phyloP scores from a whole-genome alignment of 768 basidiomycete species.

The Lyophyllum decastes region DNA sequence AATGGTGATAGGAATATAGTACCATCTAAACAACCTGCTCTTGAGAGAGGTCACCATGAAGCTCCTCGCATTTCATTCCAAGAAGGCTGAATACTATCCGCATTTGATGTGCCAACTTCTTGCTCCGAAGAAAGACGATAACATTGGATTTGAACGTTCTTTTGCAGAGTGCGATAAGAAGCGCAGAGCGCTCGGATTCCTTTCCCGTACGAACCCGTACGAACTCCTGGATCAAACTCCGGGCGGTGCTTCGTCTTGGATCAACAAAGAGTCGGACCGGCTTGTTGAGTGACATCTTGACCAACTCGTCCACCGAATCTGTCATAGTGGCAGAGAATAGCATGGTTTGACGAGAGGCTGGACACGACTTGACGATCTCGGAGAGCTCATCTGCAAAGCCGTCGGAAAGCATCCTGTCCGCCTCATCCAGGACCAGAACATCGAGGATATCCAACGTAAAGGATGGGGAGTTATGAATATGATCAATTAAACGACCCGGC shows the following conservation, averaged over 20 bases:
- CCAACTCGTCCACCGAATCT: constrained; percentile 91
- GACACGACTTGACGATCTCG: constrained; percentile 93
- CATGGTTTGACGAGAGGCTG: constrained; percentile 91
- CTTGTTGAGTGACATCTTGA: constrained; percentile 89
- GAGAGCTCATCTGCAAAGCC: constrained; percentile 94
- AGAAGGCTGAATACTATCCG: constrained; percentile 88
- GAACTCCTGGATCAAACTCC: constrained; percentile 90
- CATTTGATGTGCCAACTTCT: constrained; percentile 97
- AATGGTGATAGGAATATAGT: not conserved
- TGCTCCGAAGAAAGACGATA: constrained; percentile 94
- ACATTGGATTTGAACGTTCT: constrained; percentile 81
- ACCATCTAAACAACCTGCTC: constrained; percentile 68
- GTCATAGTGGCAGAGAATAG: constrained; percentile 99
- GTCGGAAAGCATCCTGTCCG: constrained; percentile 94
- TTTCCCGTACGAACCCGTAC: constrained; percentile 85
- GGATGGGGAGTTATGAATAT: constrained; percentile 91
- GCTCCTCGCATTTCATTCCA: constrained; percentile 87
- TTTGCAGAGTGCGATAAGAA: constrained; percentile 84
- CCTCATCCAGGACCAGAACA: constrained; percentile 94
- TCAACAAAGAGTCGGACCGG: constrained; percentile 96
- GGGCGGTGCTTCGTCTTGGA: constrained; percentile 85
- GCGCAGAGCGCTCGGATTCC: constrained; percentile 72
- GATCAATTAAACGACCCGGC: constrained; percentile 96
- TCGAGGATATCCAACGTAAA: constrained; percentile 93
- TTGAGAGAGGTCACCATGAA: constrained; percentile 95